Evolutionary conservation across 306 rosid species (phyloP), one percentile per base, ranked within the genome.

Genomic region (Vigna mungo): DNA sequence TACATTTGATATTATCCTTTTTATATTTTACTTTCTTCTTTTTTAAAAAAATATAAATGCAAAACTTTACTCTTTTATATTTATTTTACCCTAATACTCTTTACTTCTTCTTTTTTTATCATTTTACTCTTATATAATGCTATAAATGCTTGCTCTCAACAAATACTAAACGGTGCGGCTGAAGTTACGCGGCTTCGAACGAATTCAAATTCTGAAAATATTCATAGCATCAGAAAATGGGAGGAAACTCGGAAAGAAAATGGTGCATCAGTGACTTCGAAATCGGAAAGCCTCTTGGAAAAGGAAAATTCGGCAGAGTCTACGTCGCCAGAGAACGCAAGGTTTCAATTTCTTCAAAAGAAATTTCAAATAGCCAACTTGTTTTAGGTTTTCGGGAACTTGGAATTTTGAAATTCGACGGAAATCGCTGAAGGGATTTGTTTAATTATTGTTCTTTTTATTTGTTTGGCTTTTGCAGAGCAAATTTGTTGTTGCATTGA

Each of bases 201-300:
- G 44, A 60, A 51, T 68, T 70, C 78, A 16, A 51, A 75, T 12
- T 47, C 30, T 18, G 7, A 60, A 5, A 30, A 15, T 13, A 1
- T 12, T 30, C 6, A 7, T 14, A 12, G 13, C 12, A 15, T 13
- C 17, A 9, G 15, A 53, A 84, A 11, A 72, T 62, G 37, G 78
- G 74, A 17, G 56, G 46, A 44, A 81, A 44, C 53, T 17, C 74
- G 3, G 79, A 84, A 82, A 70, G 75, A 25, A 56, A 75, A 43
- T 90, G 98, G 98, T 91, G 96, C 12, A 65, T 93, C 71, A 52
- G 65, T 5, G 91, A 91, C 49, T 90, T 93, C 81, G 92, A 91
- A 85, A 90, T 93, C 70, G 96, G 97, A n/a, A 93, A 90, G 59
- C 97, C 94, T 14, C 94, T 91, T 7, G 96, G 97, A 0, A 91